A percentile compares a stretch with the other conserved stretches of the same genome.
Evolutionary conservation across 2,329 filamentous ascomycete species (phyloP).

Genomic region (Pseudocercospora crystallina): DNA sequence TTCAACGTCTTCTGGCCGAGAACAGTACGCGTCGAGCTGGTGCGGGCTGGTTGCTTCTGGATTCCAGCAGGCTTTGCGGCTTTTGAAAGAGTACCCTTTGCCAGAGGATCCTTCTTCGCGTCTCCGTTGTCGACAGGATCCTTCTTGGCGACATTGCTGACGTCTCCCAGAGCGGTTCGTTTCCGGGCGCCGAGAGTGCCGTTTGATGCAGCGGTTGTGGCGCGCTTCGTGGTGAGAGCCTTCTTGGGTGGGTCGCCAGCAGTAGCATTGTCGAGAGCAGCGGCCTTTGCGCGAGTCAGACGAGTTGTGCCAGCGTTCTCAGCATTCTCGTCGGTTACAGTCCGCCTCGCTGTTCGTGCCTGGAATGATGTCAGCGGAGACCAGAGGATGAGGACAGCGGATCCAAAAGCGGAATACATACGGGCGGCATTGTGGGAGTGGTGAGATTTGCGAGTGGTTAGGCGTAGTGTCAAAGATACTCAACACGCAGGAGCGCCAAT

Average conservation of each 20-base stretch:
- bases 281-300: slow-evolving; percentile 89
- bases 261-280: slow-evolving; percentile 56
- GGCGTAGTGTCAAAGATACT: slow-evolving; percentile 15
- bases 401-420: slow-evolving; percentile 25
- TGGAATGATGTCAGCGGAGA: slow-evolving; percentile 47
- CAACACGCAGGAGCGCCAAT: slow-evolving; percentile 24
- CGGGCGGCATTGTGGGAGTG: slow-evolving; percentile 38
- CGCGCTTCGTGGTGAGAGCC: slow-evolving; percentile 45
- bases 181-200: slow-evolving; percentile 55
- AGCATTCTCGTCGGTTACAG: slow-evolving; percentile 88
- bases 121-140: slow-evolving; percentile 64
- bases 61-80: slow-evolving; percentile 75
- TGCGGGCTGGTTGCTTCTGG: slow-evolving; percentile 64
- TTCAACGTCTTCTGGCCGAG: slow-evolving; percentile 72
- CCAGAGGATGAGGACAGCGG: slow-evolving; percentile 6
- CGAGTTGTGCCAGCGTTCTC: slow-evolving; percentile 71
- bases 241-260: slow-evolving; percentile 62
- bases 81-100: slow-evolving; percentile 73
- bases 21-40: slow-evolving; percentile 56
- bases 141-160: slow-evolving; percentile 89
- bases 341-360: slow-evolving; percentile 73
- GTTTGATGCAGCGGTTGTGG: slow-evolving; percentile 40
- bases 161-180: slow-evolving; percentile 84
- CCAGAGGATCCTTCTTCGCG: slow-evolving; percentile 47
- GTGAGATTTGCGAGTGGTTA: slow-evolving; percentile 13